Evolutionary conservation across 2,329 filamentous ascomycete genomes (phyloP).

Genomic region (Myrmaecium sp.): DNA sequence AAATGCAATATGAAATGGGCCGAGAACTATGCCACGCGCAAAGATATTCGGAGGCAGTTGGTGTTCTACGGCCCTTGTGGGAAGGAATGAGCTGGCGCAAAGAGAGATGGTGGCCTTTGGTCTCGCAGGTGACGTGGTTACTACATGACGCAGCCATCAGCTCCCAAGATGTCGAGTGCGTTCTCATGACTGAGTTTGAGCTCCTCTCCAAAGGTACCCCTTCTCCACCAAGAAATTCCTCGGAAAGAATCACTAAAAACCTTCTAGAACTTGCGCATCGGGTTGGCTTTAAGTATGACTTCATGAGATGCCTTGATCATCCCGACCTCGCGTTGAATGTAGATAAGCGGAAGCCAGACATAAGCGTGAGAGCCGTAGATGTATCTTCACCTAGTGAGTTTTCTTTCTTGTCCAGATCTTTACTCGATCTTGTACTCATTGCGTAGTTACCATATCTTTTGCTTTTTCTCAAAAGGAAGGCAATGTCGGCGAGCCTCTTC

Average conservation of each 20-base stretch:
- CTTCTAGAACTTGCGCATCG: too few species aligned
- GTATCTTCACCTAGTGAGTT: constrained; percentile 29
- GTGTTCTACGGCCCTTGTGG: constrained; percentile 37
- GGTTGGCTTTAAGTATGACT: too few species aligned
- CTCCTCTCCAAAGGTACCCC: constrained; percentile 23
- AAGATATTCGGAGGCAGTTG: constrained; percentile 33
- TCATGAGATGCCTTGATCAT: constrained; percentile 28
- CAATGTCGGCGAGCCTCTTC: constrained; percentile 41
- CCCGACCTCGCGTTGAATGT: too few species aligned
- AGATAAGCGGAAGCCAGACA: constrained; percentile 23
- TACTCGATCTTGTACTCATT: constrained; percentile 7
- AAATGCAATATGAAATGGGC: constrained; percentile 36
- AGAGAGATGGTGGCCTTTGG: constrained; percentile 42
- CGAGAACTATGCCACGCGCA: constrained; percentile 34
- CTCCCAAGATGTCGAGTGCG: constrained; percentile 27
- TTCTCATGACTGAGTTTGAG: constrained; percentile 41
- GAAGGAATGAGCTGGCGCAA: constrained; percentile 38
- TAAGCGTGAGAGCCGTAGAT: constrained; percentile 31
- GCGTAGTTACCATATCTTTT: constrained; percentile 30
- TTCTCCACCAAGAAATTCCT: too few species aligned
- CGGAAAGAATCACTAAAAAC: too few species aligned
- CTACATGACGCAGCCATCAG: constrained; percentile 36
- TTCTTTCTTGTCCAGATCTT: background rate
- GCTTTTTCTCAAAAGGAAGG: constrained; percentile 37
- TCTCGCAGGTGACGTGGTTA: constrained; percentile 35